A percentile compares a stretch with the other conserved stretches of the same genome.
phyloP scores from a whole-genome alignment of 768 basidiomycete genomes.

The Pulveroboletus sp. region DNA sequence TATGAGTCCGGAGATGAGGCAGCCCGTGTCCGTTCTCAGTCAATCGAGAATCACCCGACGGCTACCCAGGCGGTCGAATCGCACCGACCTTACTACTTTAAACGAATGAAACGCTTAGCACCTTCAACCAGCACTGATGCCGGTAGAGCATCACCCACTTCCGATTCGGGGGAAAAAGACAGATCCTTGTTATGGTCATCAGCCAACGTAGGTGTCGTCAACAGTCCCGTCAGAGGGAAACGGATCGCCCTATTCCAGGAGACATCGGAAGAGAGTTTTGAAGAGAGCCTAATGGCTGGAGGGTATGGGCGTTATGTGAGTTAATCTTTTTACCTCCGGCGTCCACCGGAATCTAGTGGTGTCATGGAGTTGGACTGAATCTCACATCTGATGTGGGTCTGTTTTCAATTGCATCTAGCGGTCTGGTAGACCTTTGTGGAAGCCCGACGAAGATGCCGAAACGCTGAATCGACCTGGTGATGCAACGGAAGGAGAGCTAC shows the following conservation, averaged over 20 bases:
- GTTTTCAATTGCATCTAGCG: slow-evolving; percentile 16
- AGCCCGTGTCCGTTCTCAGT: slow-evolving; percentile 52
- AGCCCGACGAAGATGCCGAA: slow-evolving; percentile 13
- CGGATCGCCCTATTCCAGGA: slow-evolving; percentile 74
- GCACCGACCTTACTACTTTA: slow-evolving; percentile 68
- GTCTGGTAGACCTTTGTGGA: slow-evolving; percentile 23
- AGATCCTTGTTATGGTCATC: slow-evolving; percentile 21
- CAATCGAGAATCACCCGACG: slow-evolving; percentile 45
- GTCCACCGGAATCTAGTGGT: not conserved
- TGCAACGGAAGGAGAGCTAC: slow-evolving; percentile 10
- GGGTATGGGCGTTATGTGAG: slow-evolving; percentile 75
- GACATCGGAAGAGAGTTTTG: slow-evolving; percentile 79
- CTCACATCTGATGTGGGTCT: slow-evolving; percentile 8
- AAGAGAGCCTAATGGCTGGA: slow-evolving; percentile 78
- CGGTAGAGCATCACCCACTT: slow-evolving; percentile 3
- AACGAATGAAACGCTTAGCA: slow-evolving; percentile 47
- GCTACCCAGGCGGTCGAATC: slow-evolving; percentile 53
- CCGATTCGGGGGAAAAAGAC: slow-evolving; percentile 10
- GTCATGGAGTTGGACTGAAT: slow-evolving; percentile 5
- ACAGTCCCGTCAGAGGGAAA: slow-evolving; percentile 69
- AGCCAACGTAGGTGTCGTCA: slow-evolving; percentile 52
- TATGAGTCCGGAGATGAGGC: slow-evolving; percentile 49
- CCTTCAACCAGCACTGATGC: slow-evolving; percentile 33
- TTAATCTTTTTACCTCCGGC: slow-evolving; percentile 6
- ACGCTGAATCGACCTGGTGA: slow-evolving; percentile 9